Conservation (phyloP, 768 basidiomycete genomes). For the Dendrothele bispora region DNA sequence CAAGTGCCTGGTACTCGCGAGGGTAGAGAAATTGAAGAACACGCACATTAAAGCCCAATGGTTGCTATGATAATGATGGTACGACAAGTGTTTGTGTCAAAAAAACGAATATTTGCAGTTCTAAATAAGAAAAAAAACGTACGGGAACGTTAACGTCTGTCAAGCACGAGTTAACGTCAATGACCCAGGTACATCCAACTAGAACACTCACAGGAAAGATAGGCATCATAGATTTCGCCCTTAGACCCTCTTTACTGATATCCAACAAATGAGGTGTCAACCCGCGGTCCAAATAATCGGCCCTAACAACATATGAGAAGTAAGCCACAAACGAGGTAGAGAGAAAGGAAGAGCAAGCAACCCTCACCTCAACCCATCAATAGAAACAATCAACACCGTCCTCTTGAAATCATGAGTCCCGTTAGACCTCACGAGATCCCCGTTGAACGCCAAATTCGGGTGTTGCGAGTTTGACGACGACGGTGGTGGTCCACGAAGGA, state of each 20-base stretch:
- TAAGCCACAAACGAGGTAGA: conserved; percentile 10
- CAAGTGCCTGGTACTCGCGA: conserved; percentile 5
- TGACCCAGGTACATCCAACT: neutral
- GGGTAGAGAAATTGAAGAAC: neutral
- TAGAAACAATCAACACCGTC: conserved; percentile 82
- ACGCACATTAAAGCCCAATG: conserved; percentile 86
- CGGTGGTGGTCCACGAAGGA: conserved; percentile 26
- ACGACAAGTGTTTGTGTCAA: neutral
- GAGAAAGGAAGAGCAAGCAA: neutral
- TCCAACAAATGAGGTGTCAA: conserved; percentile 81
- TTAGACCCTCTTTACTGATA: conserved; percentile 79
- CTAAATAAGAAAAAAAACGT: conserved; percentile 32
- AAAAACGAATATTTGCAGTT: neutral
- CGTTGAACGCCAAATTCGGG: conserved; percentile 34
- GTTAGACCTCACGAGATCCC: conserved; percentile 57
- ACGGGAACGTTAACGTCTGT: conserved; percentile 90
- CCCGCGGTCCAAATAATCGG: conserved; percentile 85
- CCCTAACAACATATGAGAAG: conserved; percentile 40
- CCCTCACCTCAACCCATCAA: conserved; percentile 77
- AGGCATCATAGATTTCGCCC: conserved; percentile 87
- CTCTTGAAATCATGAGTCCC: conserved; percentile 82
- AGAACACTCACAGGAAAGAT: conserved; percentile 70
- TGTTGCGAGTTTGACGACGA: no score
- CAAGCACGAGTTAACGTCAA: neutral
- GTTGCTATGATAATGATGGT: conserved; percentile 58